Percentiles rank a stretch among this genome's conserved stretches.
Evolutionary conservation across 306 rosid species (phyloP).

Genomic region (Rubus idaeus): DNA sequence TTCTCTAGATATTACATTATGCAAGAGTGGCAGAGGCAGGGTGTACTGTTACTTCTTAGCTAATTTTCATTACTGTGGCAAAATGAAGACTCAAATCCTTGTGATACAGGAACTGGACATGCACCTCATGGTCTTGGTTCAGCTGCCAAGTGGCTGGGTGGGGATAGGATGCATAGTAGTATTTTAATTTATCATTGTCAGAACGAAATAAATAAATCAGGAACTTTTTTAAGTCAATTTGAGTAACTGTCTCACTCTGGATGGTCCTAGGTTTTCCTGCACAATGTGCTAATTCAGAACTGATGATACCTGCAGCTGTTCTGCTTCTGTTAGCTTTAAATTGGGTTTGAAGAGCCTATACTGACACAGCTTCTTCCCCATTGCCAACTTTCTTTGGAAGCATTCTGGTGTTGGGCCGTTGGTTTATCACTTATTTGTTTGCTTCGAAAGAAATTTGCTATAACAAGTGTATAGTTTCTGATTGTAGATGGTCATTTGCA

Average conservation of each 20-base stretch:
- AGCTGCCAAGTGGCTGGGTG: constrained; percentile 11
- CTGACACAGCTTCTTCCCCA: not conserved
- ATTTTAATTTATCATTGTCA: not conserved
- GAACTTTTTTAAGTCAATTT: not conserved
- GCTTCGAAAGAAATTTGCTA: not conserved
- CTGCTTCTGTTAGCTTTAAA: constrained; percentile 6
- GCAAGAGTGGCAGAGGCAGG: not conserved
- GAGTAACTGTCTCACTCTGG: not conserved
- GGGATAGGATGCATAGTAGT: not conserved
- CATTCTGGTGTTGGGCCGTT: constrained; percentile 23
- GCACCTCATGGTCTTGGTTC: not conserved
- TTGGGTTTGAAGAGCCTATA: not conserved
- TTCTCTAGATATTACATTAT: not conserved
- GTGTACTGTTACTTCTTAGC: not conserved
- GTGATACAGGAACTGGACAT: constrained; percentile 6
- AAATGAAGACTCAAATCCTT: not conserved
- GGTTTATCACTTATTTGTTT: constrained; percentile 17
- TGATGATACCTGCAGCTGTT: constrained; percentile 13
- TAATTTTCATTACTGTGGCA: not conserved
- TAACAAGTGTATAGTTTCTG: constrained; percentile 4
- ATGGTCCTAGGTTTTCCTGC: not conserved
- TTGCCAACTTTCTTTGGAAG: not conserved
- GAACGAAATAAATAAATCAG: not conserved
- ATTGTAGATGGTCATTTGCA: constrained; percentile 45
- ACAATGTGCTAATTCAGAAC: constrained; percentile 15